Percentiles rank a stretch among this genome's conserved stretches.
phyloP scores from a whole-genome alignment of 1,284 basidiomycete species.

The Leccinum angustisporum region DNA sequence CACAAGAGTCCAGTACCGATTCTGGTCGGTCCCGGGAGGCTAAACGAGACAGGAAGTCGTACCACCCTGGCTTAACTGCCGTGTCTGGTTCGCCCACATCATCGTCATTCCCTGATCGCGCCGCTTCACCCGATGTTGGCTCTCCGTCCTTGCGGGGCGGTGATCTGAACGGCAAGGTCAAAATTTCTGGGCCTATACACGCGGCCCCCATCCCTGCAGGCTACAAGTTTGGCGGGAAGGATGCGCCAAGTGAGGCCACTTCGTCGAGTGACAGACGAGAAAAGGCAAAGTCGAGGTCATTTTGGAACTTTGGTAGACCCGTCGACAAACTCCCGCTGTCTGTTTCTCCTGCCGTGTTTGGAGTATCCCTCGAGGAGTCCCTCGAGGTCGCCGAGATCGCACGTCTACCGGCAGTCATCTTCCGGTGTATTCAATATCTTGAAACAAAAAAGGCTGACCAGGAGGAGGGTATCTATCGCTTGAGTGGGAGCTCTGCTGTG shows the following conservation, averaged over 20 bases:
- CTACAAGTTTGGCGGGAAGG: conserved; percentile 83
- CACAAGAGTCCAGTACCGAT: conserved; percentile 50
- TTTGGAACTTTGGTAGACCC: conserved; percentile 80
- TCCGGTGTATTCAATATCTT: conserved; percentile 89
- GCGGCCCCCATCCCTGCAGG: conserved; percentile 85
- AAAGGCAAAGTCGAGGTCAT: conserved; percentile 86
- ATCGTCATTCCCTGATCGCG: conserved; percentile 47
- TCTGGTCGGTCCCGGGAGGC: conserved; percentile 49
- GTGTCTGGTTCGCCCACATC: conserved; percentile 47
- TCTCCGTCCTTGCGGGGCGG: conserved; percentile 31
- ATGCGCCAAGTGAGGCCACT: conserved; percentile 48
- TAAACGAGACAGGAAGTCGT: conserved; percentile 53
- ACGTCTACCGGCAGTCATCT: conserved; percentile 91
- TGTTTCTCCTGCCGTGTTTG: conserved; percentile 80
- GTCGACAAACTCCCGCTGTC: conserved; percentile 45
- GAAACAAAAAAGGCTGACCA: conserved; percentile 90
- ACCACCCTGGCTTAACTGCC: conserved; percentile 51
- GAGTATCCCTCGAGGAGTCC: conserved; percentile 84
- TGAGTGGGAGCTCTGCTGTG: conserved; percentile 90
- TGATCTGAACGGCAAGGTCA: conserved; percentile 57
- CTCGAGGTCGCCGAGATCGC: conserved; percentile 87
- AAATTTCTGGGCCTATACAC: conserved; percentile 89
- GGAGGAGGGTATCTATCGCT: conserved; percentile 96
- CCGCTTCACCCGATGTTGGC: conserved; percentile 59
- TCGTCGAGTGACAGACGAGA: conserved; percentile 67